phyloP scores from a whole-genome alignment of 345 rosid genomes.

The Conringia planisiliqua region DNA sequence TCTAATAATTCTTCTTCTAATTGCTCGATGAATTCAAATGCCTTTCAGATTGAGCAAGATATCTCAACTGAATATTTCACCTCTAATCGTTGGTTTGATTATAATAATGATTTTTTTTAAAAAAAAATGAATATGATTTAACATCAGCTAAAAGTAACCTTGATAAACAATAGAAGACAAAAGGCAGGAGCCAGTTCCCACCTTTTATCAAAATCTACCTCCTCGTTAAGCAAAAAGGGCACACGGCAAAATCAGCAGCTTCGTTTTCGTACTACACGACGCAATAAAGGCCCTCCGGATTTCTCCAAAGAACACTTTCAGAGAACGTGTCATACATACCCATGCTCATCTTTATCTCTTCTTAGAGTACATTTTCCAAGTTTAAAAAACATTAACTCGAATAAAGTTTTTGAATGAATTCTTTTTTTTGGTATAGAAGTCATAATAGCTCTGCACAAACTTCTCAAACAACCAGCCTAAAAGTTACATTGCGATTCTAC shows the following conservation, averaged over 20 bases:
- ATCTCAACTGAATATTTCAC: not conserved
- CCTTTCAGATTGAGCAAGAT: not conserved
- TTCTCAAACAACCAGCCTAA: not conserved
- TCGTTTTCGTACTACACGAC: conserved; percentile 10
- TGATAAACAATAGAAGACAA: not conserved
- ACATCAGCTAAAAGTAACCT: not conserved
- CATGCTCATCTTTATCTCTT: not conserved
- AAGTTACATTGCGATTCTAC: not conserved
- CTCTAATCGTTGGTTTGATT: not conserved
- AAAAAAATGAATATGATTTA: too few relatives aligned
- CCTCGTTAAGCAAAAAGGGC: conserved; percentile 18
- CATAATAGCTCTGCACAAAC: not conserved
- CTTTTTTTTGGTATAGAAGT: too few relatives aligned
- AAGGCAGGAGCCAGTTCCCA: not conserved
- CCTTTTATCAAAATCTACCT: conserved; percentile 10
- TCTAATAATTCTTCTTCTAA: not conserved
- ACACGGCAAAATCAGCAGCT: not conserved
- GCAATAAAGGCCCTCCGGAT: not conserved
- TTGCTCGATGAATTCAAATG: not conserved
- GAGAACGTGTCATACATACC: not conserved
- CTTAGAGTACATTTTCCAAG: not conserved
- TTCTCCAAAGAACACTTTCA: not conserved
- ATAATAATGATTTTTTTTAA: not conserved
- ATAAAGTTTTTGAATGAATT: not conserved
- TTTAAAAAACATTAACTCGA: not conserved